These are phyloP conservation scores for Calonectria fujianensis DNA, from an alignment of 2,329 filamentous ascomycete genomes.

Conservation along the genomic window DNA sequence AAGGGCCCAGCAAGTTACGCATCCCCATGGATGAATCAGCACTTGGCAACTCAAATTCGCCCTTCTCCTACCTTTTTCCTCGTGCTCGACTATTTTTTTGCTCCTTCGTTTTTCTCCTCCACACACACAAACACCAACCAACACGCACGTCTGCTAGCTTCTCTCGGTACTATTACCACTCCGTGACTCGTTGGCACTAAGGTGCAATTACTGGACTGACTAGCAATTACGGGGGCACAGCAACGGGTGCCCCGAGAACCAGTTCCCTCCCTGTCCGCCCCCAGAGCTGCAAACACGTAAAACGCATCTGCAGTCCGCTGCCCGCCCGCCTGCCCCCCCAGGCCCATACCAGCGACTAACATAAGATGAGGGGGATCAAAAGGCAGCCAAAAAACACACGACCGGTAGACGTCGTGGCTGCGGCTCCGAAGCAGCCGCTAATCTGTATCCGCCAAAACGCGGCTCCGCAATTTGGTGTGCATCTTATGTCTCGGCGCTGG, in stretches of 20 bases:
- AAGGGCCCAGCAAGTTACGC: not conserved
- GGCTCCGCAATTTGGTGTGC: conserved; percentile 52
- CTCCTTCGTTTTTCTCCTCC: not conserved
- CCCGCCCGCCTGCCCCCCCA: not conserved
- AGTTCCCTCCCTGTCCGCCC: conserved; percentile 14
- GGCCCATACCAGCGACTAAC: conserved; percentile 22
- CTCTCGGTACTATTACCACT: conserved; percentile 20
- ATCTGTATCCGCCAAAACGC: conserved; percentile 51
- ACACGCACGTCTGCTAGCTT: not conserved
- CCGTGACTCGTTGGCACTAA: conserved; percentile 16
- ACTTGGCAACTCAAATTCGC: conserved; percentile 17
- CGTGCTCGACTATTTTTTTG: not conserved
- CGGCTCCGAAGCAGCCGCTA: conserved; percentile 51
- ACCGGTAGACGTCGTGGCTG: conserved; percentile 47
- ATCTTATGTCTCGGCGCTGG: not conserved
- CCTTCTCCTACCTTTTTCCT: not conserved
- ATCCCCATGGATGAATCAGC: conserved; percentile 6
- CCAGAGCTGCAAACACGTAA: conserved; percentile 15
- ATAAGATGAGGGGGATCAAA: conserved; percentile 25
- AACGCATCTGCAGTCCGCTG: conserved; percentile 12
- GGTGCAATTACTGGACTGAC: conserved; percentile 7
- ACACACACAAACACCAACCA: not conserved
- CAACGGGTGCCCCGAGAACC: conserved; percentile 20
- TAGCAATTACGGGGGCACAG: conserved; percentile 25
- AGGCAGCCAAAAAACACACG: conserved; percentile 9